Evolutionary conservation across 257 asterid genomes (phyloP).

Genomic region (Sherardia arvensis): DNA sequence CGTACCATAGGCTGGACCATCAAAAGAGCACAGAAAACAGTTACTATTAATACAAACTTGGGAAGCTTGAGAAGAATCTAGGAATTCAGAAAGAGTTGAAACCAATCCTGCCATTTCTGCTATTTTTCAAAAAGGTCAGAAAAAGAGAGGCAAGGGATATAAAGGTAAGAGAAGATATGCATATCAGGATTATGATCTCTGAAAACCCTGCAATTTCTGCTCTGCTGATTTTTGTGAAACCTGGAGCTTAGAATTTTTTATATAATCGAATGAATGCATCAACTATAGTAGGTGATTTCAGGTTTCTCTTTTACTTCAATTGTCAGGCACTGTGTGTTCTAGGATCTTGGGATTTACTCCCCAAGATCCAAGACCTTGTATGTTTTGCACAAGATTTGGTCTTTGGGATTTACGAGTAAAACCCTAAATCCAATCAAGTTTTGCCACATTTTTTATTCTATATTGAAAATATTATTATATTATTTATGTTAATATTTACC

Average conservation of each 20-base stretch:
- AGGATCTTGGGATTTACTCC: too few species aligned
- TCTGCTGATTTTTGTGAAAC: too few species aligned
- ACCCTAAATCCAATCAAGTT: too few species aligned
- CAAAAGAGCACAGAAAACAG: constrained; percentile 27
- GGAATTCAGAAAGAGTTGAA: neutral
- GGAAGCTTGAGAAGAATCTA: constrained; percentile 16
- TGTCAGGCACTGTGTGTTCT: too few species aligned
- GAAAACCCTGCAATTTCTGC: neutral
- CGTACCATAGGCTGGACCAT: constrained; percentile 48
- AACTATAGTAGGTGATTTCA: neutral
- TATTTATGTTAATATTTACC: too few species aligned
- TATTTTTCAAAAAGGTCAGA: constrained; percentile 36
- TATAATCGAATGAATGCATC: neutral
- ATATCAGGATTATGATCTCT: constrained; percentile 21
- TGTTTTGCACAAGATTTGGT: too few species aligned
- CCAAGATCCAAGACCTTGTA: too few species aligned
- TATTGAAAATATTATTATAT: too few species aligned
- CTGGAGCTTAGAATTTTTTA: too few species aligned
- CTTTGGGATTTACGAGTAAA: too few species aligned
- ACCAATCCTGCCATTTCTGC: constrained; percentile 40
- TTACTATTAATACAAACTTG: constrained; percentile 30
- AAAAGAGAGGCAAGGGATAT: constrained; percentile 40
- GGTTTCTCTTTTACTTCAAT: too few species aligned
- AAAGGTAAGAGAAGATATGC: constrained; percentile 46
- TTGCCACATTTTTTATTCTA: too few species aligned